Base-by-base conservation (phyloP, 1,284 basidiomycete species). In the Ganoderma multipileum region DNA sequence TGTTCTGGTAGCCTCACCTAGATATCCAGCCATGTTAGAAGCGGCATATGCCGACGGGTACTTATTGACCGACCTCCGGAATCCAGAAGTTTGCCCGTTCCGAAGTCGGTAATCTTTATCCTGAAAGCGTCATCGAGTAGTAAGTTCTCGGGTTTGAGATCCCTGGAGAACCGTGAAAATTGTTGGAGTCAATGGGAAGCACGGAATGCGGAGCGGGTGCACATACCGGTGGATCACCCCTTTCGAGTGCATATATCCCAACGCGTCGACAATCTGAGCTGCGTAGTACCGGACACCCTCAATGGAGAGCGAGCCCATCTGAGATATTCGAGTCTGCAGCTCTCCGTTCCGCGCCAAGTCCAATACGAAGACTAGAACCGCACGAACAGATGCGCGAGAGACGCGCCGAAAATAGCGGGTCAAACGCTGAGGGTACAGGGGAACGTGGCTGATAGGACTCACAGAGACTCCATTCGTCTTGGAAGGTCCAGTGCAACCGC, bases 101-200 rank as follows among this genome's bases (percentile, higher is more conserved):
- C 98, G 81, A 99, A 99, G 81, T 99, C 98, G 36, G 97, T 95
- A 26, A 99, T 89, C 81, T 97, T 98, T 79, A 98, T 89, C 63
- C 95, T 89, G 82, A 91, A 94, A 26, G 91, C 86, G 61, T 89
- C 87, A 75, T 97, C 95, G 52, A 99, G 85, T 18, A 99, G 84
- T 54, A 99, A 87, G 79, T 98, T 98, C 80, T 98, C 95, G 1
- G 96, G 96, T 81, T 97, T 98, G 52, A 97, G 85, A 80, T 97
- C 95, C 44, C 89, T 90, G 78, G 30, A 38, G 61, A 54, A 33
- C 47, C 52, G 58, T 47, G 54, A 63, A 69, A 58, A 61, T 66
- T 66, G 59, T 28, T 26, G 28, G 38, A 50, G 64, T 70, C 61
- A 65, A 44, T 26, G 60, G 60, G 61, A 57, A 57, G 50, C 57